phyloP scores from a whole-genome alignment of 2,329 filamentous ascomycete genomes.

The Colletotrichum sojae region DNA sequence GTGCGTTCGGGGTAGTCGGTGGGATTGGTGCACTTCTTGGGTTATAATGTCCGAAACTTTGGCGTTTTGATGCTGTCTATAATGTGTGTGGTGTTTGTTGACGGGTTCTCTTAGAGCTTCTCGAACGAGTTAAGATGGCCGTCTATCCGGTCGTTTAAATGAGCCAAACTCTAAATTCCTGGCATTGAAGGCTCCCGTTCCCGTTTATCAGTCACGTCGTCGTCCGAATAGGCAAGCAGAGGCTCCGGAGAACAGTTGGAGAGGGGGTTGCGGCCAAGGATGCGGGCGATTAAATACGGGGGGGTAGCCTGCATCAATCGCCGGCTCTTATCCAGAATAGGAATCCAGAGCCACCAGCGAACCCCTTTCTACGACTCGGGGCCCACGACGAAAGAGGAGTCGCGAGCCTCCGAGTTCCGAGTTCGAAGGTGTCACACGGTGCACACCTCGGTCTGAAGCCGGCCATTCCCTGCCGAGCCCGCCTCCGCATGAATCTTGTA shows the following conservation, averaged over 20 bases:
- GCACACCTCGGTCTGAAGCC: too few species aligned
- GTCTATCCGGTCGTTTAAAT: not conserved
- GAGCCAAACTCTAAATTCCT: slow-evolving; percentile 2
- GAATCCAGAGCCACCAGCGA: slow-evolving; percentile 24
- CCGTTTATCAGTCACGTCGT: not conserved
- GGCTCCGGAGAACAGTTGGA: not conserved
- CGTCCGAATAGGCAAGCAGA: slow-evolving; percentile 16
- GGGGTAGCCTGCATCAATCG: not conserved
- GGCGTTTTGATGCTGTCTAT: not conserved
- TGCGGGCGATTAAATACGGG: slow-evolving; percentile 5
- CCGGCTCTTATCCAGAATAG: slow-evolving; percentile 5
- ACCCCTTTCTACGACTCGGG: slow-evolving; percentile 6
- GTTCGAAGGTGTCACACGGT: not conserved
- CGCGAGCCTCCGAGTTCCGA: slow-evolving; percentile 24
- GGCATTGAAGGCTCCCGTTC: not conserved
- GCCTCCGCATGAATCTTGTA: slow-evolving; percentile 22
- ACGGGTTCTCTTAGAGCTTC: not conserved
- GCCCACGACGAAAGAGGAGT: slow-evolving; percentile 12
- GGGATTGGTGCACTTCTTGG: not conserved
- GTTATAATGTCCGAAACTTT: too few species aligned
- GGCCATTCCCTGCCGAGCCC: slow-evolving; percentile 3
- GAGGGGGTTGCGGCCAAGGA: slow-evolving; percentile 3
- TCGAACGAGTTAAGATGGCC: not conserved
- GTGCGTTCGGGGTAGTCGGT: not conserved
- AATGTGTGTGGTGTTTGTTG: not conserved